A percentile compares a stretch with the other conserved stretches of the same genome.
Conservation (phyloP, 768 basidiomycete species). For the Agrocybe praecox region DNA sequence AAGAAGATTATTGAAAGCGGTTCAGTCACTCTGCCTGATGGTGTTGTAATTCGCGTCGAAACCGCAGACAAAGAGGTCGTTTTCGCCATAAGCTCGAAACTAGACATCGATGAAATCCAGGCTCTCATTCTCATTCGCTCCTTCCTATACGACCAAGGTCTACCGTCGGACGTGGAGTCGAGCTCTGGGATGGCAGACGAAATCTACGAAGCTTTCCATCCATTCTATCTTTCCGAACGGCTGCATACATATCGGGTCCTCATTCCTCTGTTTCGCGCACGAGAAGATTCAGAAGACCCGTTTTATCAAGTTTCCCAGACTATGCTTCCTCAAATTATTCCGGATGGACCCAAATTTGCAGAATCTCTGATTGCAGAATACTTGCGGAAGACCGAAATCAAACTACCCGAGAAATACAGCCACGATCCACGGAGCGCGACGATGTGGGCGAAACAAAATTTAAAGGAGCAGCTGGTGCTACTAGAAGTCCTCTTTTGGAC, state of each 20-base stretch:
- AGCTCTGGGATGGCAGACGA: conserved; percentile 50
- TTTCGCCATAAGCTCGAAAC: conserved; percentile 63
- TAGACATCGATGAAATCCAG: conserved; percentile 82
- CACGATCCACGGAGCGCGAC: conserved; percentile 60
- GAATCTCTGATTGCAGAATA: conserved; percentile 64
- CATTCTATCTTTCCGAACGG: conserved; percentile 83
- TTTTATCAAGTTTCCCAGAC: conserved; percentile 56
- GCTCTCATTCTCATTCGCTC: conserved; percentile 74
- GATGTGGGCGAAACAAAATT: conserved; percentile 74
- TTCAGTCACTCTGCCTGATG: conserved; percentile 69
- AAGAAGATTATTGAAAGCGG: conserved; percentile 67
- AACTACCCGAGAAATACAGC: conserved; percentile 45
- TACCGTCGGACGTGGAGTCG: conserved; percentile 48
- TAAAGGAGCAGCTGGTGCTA: conserved; percentile 76
- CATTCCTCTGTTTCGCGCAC: conserved; percentile 75
- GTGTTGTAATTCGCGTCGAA: conserved; percentile 61
- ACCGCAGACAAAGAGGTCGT: conserved; percentile 72
- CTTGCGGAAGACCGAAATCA: conserved; percentile 50
- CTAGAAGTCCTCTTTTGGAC: conserved; percentile 90
- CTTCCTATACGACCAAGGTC: conserved; percentile 77
- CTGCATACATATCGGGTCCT: conserved; percentile 70
- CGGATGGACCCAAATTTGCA: conserved; percentile 67
- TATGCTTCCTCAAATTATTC: conserved; percentile 60
- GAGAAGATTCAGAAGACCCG: conserved; percentile 56
- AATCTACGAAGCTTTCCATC: conserved; percentile 70